Evolutionary conservation across 176 grass and related monocot species (phyloP), one percentile per base, ranked within the genome.

Genomic region (Cenchrus fungigraminus): DNA sequence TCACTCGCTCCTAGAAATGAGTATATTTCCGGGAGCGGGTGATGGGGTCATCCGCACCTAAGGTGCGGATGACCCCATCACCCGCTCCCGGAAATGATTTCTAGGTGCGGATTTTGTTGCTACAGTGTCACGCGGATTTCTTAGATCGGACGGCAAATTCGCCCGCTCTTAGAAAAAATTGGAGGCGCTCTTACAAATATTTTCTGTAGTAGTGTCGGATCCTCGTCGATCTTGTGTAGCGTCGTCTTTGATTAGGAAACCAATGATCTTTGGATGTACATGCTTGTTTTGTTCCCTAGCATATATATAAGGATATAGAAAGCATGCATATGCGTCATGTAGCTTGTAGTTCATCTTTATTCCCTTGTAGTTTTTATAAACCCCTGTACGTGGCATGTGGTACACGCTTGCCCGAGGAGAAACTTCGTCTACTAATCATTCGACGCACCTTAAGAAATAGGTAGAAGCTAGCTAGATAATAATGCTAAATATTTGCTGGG

Each of bases 361-460:
- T 72, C 6, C 20, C 79, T 31, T 51, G 57, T 82, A 58, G 10
- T 73, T 37, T 45, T 60, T 51, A 71, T 83, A 45, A 52, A 73
- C 20, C 51, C 61, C 14, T 40, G 37, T 40, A 3, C n/a, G 28
- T 79, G 0, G 68, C 89, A 91, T 64, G 85, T 69, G 29, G 12
- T 83, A 69, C 84, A 84, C 34, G 79, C 80, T 87, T 91, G 46
- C 60, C 16, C 15, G 12, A 74, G 80, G 87, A 87, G 89, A 87
- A 91, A 91, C 85, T 80, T 91, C 84, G 9, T 74, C 85, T 87
- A 69, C 42, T 86, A 73, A 84, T 76, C 68, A 87, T 91, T 83
- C 75, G 44, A 68, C 60, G 31, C 75, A 69, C 56, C 67, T 55
- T 53, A 73, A 63, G 13, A 66, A 19, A 66, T 67, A 64, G 7